Evolutionary conservation across 2,329 filamentous ascomycete genomes (phyloP).

Genomic region (Fusarium clavum): DNA sequence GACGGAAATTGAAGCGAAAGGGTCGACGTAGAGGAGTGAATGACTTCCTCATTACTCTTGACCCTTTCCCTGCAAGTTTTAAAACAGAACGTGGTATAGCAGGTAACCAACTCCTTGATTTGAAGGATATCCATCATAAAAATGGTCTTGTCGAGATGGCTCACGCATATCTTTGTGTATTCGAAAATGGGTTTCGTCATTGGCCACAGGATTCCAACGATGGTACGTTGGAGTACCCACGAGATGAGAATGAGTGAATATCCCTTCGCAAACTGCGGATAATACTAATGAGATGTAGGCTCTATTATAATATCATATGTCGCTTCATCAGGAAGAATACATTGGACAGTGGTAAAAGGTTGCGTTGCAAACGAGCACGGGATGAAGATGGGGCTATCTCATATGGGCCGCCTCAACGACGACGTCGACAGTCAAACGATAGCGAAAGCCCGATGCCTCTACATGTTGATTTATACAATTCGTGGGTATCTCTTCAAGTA

Average conservation of each 20-base stretch:
- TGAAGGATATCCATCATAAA: not conserved
- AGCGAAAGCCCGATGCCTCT: not conserved
- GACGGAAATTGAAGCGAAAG: not conserved
- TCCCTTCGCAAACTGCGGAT: fast-evolving
- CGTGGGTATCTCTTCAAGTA: not conserved
- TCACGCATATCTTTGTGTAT: conserved; percentile 11
- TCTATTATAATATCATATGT: conserved; percentile 9
- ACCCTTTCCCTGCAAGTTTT: not conserved
- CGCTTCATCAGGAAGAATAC: conserved; percentile 1
- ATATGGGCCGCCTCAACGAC: not conserved
- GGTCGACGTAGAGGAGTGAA: not conserved
- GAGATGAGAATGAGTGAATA: conserved; percentile 3
- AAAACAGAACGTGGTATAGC: not conserved
- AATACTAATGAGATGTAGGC: not conserved
- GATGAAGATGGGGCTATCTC: not conserved
- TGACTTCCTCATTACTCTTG: not conserved
- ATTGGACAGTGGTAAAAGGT: fast-evolving
- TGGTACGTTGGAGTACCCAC: not conserved
- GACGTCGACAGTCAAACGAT: not conserved
- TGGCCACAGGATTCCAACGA: not conserved
- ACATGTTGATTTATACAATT: fast-evolving
- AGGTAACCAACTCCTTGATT: not conserved
- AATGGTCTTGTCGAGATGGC: conserved; percentile 11
- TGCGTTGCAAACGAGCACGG: not conserved
- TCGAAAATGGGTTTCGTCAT: not conserved